Evolutionary conservation across 192 early-diverging fungal genomes (phyloP), one percentile per base, ranked within the genome.

Genomic region (Coemansia sp.): DNA sequence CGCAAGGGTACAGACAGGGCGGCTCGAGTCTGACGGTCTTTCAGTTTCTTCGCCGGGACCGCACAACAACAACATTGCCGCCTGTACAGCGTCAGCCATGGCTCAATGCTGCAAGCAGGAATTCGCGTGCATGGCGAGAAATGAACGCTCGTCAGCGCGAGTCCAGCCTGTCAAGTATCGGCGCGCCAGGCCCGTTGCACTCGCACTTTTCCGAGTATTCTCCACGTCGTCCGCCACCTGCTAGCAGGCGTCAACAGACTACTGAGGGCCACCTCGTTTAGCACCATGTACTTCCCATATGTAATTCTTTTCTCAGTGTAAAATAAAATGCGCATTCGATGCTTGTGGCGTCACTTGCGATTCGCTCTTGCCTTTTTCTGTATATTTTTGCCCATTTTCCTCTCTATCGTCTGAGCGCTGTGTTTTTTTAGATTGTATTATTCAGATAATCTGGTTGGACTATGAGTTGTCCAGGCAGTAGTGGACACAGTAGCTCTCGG

Each of bases 81-180:
- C 53, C 24, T 7, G 53, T 8, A 57, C 65, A 50, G 45, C 20
- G 26, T 61, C 63, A 57, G 29, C 71, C 77, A 11, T 80, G 77
- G 77, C 29, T 80, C 18, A 58, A 51, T 13, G 38, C 51, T 4
- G 64, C 53, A n/a, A 62, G 65, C 57, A 66, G 61, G 13, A 71
- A 70, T 60, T 68, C 76, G 12, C 48, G 76, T 2, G 76, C 71
- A 16, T 79, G 76, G 76, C 70, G 76, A 5, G 66, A 73, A 41
- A 69, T 70, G 71, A 65, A 61, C 19, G 65, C 69, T 18, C 57
- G 41, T 13, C 61, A 68, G 49, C 69, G 58, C 43, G 54, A 54
- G 26, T 58, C 54, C 19, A 58, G 58, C 56, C 18, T 56, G 10
- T 38, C 55, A 4, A 54, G 53, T 7, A 13, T 29, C 16, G 29